Evolutionary conservation across 1,284 basidiomycete genomes (phyloP).

Genomic region (Sanghuangporus sanghuang): DNA sequence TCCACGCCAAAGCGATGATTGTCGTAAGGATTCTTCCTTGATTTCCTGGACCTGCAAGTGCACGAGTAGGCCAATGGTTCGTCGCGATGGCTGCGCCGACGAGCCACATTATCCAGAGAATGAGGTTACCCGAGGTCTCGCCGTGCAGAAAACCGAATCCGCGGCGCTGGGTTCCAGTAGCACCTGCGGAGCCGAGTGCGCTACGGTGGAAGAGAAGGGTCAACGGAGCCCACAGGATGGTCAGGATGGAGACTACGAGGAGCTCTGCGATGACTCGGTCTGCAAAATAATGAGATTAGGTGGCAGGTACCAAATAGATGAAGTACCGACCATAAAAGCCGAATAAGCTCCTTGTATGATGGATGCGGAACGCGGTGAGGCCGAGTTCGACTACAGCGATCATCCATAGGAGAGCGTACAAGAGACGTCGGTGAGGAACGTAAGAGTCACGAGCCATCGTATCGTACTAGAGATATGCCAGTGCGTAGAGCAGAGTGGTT

Average conservation of each 20-base stretch:
- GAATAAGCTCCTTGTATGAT: slow-evolving; percentile 18
- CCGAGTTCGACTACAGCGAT: slow-evolving; percentile 11
- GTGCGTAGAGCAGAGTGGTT: too few species aligned
- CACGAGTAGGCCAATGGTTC: slow-evolving; percentile 10
- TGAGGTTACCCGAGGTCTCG: slow-evolving; percentile 9
- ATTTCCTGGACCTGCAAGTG: slow-evolving; percentile 5
- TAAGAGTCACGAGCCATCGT: not conserved
- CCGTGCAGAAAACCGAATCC: slow-evolving; percentile 3
- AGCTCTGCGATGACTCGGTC: slow-evolving; percentile 15
- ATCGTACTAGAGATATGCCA: too few species aligned
- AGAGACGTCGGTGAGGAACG: not conserved
- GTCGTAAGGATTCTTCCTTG: slow-evolving; percentile 7
- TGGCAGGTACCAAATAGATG: not conserved
- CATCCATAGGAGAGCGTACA: slow-evolving; percentile 9
- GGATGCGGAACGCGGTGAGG: slow-evolving; percentile 15
- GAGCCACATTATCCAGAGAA: slow-evolving; percentile 19
- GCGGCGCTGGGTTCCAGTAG: not conserved
- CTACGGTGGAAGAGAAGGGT: slow-evolving; percentile 40
- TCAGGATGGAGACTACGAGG: slow-evolving; percentile 15
- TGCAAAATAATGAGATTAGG: not conserved
- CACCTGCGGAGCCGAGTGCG: not conserved
- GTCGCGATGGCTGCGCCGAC: slow-evolving; percentile 17
- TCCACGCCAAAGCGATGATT: slow-evolving; percentile 16
- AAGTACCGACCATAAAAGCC: not conserved
- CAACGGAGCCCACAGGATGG: slow-evolving; percentile 18